Conservation (phyloP, 139 green algal species). For the Pleodorina starrii region DNA sequence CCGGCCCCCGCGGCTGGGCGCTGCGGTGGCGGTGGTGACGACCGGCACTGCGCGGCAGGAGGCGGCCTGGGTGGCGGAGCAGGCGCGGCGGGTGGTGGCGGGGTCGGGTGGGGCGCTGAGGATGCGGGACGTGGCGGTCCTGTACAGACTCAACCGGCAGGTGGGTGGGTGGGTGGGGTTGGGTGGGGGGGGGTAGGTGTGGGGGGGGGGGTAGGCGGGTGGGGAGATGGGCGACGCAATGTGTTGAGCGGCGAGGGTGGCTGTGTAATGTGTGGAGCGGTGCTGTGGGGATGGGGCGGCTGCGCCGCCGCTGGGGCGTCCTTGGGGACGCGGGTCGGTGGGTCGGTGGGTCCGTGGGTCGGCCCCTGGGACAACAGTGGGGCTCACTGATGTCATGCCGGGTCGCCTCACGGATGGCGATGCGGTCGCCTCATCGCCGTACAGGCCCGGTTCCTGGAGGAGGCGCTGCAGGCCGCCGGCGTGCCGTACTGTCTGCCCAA, state of each 20-base stretch:
- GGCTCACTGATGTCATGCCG: no score
- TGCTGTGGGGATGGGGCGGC: no score
- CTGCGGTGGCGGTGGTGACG: slow-evolving; percentile 36
- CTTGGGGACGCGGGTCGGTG: background rate
- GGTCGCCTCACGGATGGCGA: no score
- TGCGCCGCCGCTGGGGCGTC: no score
- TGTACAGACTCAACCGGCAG: slow-evolving; percentile 34
- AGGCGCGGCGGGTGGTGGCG: background rate
- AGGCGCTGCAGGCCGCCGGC: slow-evolving; percentile 33
- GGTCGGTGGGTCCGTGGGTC: background rate
- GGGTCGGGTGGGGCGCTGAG: background rate
- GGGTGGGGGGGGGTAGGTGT: background rate
- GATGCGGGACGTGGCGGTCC: slow-evolving; percentile 5
- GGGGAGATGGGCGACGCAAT: no score
- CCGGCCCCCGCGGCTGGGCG: background rate
- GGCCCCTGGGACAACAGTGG: no score
- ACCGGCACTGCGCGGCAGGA: slow-evolving; percentile 1
- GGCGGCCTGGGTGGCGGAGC: slow-evolving; percentile 26
- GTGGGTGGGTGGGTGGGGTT: background rate
- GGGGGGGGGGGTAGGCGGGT: background rate
- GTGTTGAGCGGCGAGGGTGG: no score
- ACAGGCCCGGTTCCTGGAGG: slow-evolving; percentile 30
- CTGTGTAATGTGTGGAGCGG: no score
- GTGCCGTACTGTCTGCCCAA: slow-evolving; percentile 38
- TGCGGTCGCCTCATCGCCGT: no score